phyloP scores from a whole-genome alignment of 2,329 filamentous ascomycete genomes.

The Diplodia corticola region DNA sequence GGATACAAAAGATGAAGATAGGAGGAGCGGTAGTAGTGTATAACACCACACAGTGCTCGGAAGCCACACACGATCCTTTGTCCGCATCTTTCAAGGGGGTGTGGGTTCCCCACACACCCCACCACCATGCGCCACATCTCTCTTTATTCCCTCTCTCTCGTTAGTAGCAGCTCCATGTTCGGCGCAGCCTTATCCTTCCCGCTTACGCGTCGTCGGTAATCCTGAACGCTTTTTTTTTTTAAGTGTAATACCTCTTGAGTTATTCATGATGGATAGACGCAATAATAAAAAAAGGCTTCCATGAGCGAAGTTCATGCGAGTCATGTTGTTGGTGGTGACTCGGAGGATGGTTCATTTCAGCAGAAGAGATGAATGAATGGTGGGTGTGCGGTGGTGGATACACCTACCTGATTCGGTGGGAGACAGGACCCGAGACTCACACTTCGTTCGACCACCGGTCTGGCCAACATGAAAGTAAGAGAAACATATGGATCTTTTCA shows the following conservation, averaged over 20 bases:
- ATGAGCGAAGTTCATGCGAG: not conserved
- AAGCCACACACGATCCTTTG: constrained; percentile 5
- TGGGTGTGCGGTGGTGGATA: no score
- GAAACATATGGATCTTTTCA: no score
- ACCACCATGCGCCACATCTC: no score
- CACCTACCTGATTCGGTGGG: no score
- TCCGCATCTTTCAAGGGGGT: not conserved
- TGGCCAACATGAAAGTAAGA: no score
- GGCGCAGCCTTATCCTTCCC: constrained; percentile 1
- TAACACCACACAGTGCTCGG: not conserved
- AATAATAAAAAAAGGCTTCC: not conserved
- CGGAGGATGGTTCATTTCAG: no score
- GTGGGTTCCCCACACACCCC: not conserved
- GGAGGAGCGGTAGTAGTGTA: not conserved
- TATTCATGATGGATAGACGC: constrained; percentile 1
- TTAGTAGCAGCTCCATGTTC: not conserved
- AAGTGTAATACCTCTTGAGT: constrained; percentile 1
- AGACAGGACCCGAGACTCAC: not conserved
- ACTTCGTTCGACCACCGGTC: no score
- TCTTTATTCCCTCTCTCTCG: not conserved
- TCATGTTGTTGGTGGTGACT: not conserved
- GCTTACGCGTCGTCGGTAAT: not conserved
- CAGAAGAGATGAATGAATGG: not conserved
- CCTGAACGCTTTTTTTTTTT: not conserved
- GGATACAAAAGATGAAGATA: constrained; percentile 5